phyloP scores from a whole-genome alignment of 768 basidiomycete species.

The Leucosporidium creatinivorum region DNA sequence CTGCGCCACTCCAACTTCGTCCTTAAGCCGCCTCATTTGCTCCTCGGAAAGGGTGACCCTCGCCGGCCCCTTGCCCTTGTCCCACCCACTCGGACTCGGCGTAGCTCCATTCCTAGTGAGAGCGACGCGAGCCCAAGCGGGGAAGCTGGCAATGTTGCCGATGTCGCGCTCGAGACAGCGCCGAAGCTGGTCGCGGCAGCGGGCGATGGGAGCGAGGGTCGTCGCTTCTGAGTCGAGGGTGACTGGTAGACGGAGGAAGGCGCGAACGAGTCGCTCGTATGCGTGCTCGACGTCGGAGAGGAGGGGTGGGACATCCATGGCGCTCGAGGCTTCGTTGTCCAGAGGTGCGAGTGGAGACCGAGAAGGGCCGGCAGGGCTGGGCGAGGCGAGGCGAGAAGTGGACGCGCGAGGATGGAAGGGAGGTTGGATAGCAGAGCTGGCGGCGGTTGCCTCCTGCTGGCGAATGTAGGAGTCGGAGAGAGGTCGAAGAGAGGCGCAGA shows the following conservation, averaged over 20 bases:
- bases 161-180: slow-evolving; percentile 18
- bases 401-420: background rate
- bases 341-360: background rate
- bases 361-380: background rate
- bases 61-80: background rate
- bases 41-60: slow-evolving; percentile 22
- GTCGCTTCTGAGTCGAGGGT: background rate
- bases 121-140: slow-evolving; percentile 4
- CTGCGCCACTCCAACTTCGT: slow-evolving; percentile 27
- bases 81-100: background rate
- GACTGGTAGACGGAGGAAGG: slow-evolving; percentile 11
- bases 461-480: background rate
- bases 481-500: slow-evolving; percentile 14
- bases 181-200: background rate
- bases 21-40: slow-evolving; percentile 27
- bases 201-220: slow-evolving; percentile 12
- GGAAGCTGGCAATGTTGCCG: slow-evolving; percentile 18
- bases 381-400: background rate
- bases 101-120: background rate
- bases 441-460: background rate
- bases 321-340: background rate
- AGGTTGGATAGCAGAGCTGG: background rate
- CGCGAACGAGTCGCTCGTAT: slow-evolving; percentile 16
- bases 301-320: background rate
- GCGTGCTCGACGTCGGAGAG: slow-evolving; percentile 27